Percentiles rank a stretch among this genome's conserved stretches.
Conservation (phyloP, 441 rosid genomes). For the Metrosideros polymorpha region DNA sequence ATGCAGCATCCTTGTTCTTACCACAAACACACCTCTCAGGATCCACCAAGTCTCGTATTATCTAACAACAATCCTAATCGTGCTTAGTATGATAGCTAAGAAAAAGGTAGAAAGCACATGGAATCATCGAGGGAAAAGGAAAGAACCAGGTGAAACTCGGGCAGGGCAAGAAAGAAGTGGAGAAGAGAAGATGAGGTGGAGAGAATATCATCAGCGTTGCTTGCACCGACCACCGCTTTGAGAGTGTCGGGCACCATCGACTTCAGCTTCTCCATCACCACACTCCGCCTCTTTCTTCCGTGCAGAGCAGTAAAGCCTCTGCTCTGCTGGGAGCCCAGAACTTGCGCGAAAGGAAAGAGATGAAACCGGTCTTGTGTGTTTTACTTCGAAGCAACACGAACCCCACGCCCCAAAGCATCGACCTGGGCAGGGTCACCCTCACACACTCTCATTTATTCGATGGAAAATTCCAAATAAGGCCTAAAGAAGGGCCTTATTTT, state of each 20-base stretch:
- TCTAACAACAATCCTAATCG: conserved; percentile 14
- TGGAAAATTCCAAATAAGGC: too few species aligned
- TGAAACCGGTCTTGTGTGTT: background rate
- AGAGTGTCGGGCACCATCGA: conserved; percentile 40
- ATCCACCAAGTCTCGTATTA: conserved; percentile 27
- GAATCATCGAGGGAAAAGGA: background rate
- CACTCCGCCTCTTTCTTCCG: background rate
- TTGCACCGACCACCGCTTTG: conserved; percentile 18
- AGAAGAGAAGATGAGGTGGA: conserved; percentile 38
- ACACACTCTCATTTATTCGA: too few species aligned
- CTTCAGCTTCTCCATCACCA: conserved; percentile 56
- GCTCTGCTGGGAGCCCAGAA: background rate
- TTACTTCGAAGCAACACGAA: background rate
- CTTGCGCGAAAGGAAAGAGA: background rate
- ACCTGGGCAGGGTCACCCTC: background rate
- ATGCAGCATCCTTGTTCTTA: conserved; percentile 46
- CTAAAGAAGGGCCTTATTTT: too few species aligned
- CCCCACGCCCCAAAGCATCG: background rate
- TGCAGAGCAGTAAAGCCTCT: background rate
- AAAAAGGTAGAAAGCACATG: background rate
- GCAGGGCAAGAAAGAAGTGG: conserved; percentile 28
- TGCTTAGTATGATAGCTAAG: background rate
- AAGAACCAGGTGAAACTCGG: conserved; percentile 46
- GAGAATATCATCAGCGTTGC: conserved; percentile 32
- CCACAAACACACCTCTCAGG: conserved; percentile 33